Percentiles rank a stretch among this genome's conserved stretches.
phyloP scores from a whole-genome alignment of 257 asterid species.

The Solanum microdontum region DNA sequence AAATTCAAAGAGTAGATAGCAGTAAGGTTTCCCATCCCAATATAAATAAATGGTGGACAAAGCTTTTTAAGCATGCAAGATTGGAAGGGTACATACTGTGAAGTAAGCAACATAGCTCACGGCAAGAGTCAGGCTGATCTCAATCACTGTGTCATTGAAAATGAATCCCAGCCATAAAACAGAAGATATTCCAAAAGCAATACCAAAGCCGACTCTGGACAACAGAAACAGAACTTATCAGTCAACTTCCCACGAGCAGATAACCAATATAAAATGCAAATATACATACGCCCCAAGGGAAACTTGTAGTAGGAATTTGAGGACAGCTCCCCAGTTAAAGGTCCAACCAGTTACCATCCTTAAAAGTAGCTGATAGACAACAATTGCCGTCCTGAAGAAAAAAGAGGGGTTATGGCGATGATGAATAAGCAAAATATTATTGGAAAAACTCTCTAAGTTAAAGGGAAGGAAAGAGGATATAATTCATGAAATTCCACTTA shows the following conservation, averaged over 20 bases:
- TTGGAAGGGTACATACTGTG: slow-evolving; percentile 48
- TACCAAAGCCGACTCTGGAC: slow-evolving; percentile 71
- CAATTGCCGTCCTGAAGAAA: slow-evolving; percentile 85
- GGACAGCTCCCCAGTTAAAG: slow-evolving; percentile 55
- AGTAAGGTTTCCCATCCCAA: neutral
- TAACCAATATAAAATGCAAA: slow-evolving; percentile 8
- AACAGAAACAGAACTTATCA: slow-evolving; percentile 17
- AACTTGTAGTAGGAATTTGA: slow-evolving; percentile 57
- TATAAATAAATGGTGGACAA: neutral
- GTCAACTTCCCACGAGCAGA: slow-evolving; percentile 8
- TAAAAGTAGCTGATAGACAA: slow-evolving; percentile 76
- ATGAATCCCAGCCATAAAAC: slow-evolving; percentile 92
- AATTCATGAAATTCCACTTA: neutral
- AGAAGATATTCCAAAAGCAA: slow-evolving; percentile 82
- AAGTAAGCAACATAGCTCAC: slow-evolving; percentile 94
- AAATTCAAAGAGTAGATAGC: neutral
- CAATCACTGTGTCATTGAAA: slow-evolving; percentile 96
- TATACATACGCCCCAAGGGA: slow-evolving; percentile 91
- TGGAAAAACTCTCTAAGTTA: neutral
- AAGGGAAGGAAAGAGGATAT: neutral
- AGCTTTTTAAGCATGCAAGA: neutral
- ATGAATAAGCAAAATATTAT: neutral
- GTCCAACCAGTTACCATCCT: slow-evolving; percentile 85
- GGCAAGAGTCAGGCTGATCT: slow-evolving; percentile 78
- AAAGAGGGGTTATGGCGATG: neutral